Conservation (phyloP, 441 rosid species). For the Bruguiera hainesii region DNA sequence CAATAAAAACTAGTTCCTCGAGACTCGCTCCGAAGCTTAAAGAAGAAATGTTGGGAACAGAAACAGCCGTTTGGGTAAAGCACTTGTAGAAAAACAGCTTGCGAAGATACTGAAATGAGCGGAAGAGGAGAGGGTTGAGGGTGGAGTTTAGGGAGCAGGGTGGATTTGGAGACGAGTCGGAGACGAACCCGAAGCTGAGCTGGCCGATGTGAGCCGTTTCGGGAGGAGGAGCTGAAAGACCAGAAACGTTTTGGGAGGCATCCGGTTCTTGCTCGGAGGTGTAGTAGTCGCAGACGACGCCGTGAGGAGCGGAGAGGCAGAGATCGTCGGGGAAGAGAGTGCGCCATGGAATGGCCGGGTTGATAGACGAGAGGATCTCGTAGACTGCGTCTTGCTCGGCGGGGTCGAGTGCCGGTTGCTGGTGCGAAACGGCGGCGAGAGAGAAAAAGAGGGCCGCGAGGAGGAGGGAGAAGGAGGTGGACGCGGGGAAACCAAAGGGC, state of each 20-base stretch:
- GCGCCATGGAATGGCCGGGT: conserved; percentile 55
- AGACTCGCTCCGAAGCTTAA: conserved; percentile 35
- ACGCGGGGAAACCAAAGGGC: background rate
- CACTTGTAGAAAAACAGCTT: conserved; percentile 67
- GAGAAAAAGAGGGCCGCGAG: conserved; percentile 16
- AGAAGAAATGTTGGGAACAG: conserved; percentile 29
- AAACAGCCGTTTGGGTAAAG: conserved; percentile 35
- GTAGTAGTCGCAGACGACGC: conserved; percentile 53
- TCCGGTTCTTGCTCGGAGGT: conserved; percentile 7
- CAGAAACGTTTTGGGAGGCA: conserved; percentile 13
- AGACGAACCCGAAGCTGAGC: conserved; percentile 57
- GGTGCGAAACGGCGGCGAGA: conserved; percentile 8
- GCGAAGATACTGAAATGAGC: conserved; percentile 51
- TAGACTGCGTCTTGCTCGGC: conserved; percentile 54
- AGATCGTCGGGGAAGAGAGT: conserved; percentile 53
- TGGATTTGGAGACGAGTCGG: conserved; percentile 58
- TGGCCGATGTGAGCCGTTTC: conserved; percentile 47
- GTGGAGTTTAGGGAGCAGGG: conserved; percentile 53
- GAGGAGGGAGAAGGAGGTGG: conserved; percentile 8
- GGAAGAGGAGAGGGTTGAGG: conserved; percentile 47
- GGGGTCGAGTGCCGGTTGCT: conserved; percentile 35
- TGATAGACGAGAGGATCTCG: conserved; percentile 45
- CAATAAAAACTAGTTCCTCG: conserved; percentile 58
- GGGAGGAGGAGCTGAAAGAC: background rate
- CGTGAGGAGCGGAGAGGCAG: conserved; percentile 63